Base-by-base conservation (phyloP, 106 monocot genomes). In the Acanthochlamys bracteata region DNA sequence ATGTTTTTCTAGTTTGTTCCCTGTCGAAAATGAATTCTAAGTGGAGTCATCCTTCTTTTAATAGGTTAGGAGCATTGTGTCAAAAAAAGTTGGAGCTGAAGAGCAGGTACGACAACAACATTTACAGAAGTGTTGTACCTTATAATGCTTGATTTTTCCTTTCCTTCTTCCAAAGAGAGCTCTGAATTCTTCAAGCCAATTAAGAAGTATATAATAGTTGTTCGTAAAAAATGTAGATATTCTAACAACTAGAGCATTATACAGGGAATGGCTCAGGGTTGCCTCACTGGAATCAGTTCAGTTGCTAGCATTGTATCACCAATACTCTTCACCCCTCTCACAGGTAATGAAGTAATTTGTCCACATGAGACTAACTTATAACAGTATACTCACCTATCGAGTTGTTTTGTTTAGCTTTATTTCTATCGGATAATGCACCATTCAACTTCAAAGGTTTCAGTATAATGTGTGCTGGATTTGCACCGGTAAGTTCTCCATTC, bases 261-360 rank as follows among this genome's bases (percentile, higher is more conserved):
- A 56, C 74, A 99, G 92, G 98, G 98, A 69, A 80, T 89, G 84
- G 98, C 88, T 49, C 98, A 99, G 86, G 98, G 98, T n/a, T 86
- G 98, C 72, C 68, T 99, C 24, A 81, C 98, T 13, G 86, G 88
- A 40, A 83, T 99, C 63, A 67, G 71, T 61, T 99, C 91, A 24
- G 75, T 99, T 73, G 98, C 88, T n/a, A 83, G 76, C 74, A 82
- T 99, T 20, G 41, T 99, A 39, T 78, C 88, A 60, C 92, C 98
- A 46, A 45, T 92, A 0, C 14, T 60, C 13, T 89, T 99, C 64
- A 86, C 85, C 69, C 98, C 98, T 71, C 66, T 92, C 25, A 89
- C 98, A 71, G 96, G 96, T 96, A 74, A 24, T 61, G 8, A 24
- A 26, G 4, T 46, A 20, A 19, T 15, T 14, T 14, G 0, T 66